Base-by-base conservation (phyloP, 441 rosid species). In the Populus hybrid region DNA sequence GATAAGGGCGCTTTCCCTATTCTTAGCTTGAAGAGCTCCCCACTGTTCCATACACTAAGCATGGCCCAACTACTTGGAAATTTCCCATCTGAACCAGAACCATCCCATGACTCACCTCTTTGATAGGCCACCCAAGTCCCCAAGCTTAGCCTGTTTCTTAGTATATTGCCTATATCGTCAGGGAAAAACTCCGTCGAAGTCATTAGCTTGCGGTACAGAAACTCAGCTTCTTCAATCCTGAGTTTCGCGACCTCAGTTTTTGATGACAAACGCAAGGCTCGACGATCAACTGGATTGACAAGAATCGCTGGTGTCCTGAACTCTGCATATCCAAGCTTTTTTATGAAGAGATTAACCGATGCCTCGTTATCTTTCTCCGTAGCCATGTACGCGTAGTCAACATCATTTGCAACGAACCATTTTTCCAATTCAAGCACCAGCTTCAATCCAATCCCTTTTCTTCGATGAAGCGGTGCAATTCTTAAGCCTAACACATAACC, bases 1-100 rank as follows among this genome's bases (percentile, higher is more conserved):
- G 91, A 80, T 10, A 89, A 73, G 3, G 94, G 91, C 61, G 91
- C 90, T 80, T 88, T 87, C 10, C 81, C 93, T 68, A 90, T 77
- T 76, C 87, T 85, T 63, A 93, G 82, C 78, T 89, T 91, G 85
- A 91, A 93, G 5, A 90, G 69, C 54, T 89, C 90, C 26, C 92
- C 89, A 70, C 88, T 93, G 75, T 93, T 88, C 97, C 96, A 93
- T n/a, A 90, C 97, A 77, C 96, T 93, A 28, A 93, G 76, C 89
- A 90, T 84, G 50, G 97, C 97, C 96, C 95, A 93, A 77, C 81
- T 86, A 20, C 61, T 75, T 10, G 89, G 86, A 70, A 84, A 21
- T 66, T 28, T 70, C 14, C 83, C 78, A 20, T 78, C 80, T 5
- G 76, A 69, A 54, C 78, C 69, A 23, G 72, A 69, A 69, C 61